A percentile compares a stretch with the other conserved stretches of the same genome.
Conservation (phyloP, 176 grass and related monocot species). For the Raddia distichophylla region DNA sequence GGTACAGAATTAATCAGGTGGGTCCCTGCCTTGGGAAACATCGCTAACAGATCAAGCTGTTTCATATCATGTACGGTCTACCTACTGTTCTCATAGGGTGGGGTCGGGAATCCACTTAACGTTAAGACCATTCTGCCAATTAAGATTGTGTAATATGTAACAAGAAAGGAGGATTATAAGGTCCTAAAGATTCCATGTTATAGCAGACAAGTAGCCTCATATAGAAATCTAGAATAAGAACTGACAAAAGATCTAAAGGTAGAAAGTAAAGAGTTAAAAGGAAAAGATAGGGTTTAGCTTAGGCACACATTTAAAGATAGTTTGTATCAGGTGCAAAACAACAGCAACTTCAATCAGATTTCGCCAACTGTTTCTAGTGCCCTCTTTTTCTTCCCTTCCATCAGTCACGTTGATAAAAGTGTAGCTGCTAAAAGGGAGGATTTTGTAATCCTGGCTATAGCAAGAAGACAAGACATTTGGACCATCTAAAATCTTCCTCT, state of each 20-base stretch:
- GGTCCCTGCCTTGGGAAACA: background rate
- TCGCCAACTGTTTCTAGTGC: slow-evolving; percentile 48
- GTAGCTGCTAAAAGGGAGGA: slow-evolving; percentile 54
- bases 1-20: background rate
- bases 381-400: slow-evolving; percentile 74
- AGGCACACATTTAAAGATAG: slow-evolving; percentile 64
- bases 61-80: background rate
- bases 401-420: slow-evolving; percentile 65
- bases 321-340: slow-evolving; percentile 56
- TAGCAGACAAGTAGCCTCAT: background rate
- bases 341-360: slow-evolving; percentile 82
- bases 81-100: background rate
- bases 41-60: background rate
- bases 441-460: slow-evolving; percentile 60
- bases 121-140: background rate
- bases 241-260: background rate
- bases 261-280: background rate
- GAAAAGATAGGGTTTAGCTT: background rate
- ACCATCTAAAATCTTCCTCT: slow-evolving; percentile 69
- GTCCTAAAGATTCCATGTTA: slow-evolving; percentile 2
- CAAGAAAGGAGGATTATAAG: background rate
- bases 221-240: background rate
- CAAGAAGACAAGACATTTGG: slow-evolving; percentile 54
- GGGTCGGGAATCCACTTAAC: background rate
- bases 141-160: background rate